phyloP scores from a whole-genome alignment of 805 yeast genomes.

The Kodamaea sagamina region DNA sequence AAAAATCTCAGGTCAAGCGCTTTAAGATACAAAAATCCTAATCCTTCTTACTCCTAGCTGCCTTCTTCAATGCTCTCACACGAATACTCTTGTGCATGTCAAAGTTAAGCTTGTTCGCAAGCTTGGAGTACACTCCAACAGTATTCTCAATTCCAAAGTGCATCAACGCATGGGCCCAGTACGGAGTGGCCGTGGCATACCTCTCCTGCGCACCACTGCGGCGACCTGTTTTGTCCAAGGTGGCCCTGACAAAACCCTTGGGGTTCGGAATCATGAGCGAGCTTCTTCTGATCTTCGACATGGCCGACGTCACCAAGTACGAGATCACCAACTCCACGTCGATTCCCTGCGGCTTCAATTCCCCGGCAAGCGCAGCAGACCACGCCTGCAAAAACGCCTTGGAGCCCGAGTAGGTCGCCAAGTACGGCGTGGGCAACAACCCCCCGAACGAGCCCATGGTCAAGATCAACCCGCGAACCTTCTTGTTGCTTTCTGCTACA shows the following conservation, averaged over 20 bases:
- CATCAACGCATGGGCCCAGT: conserved; percentile 90
- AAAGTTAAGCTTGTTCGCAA: conserved; percentile 69
- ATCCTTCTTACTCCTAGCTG: conserved; percentile 37
- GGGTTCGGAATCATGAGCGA: conserved; percentile 82
- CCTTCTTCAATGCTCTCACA: conserved; percentile 77
- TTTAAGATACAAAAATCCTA: not conserved
- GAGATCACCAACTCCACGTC: conserved; percentile 88
- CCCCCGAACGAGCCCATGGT: conserved; percentile 99
- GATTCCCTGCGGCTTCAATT: conserved; percentile 63
- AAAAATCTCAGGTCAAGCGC: too few relatives aligned
- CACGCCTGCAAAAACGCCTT: conserved; percentile 93
- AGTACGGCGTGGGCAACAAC: conserved; percentile 83
- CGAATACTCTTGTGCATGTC: conserved; percentile 81
- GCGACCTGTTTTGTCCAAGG: conserved; percentile 71
- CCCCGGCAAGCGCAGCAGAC: conserved; percentile 88
- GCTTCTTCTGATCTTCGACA: conserved; percentile 88
- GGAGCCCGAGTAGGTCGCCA: conserved; percentile 95
- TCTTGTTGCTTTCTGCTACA: conserved; percentile 41
- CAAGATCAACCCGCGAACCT: conserved; percentile 70
- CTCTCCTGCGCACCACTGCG: conserved; percentile 93
- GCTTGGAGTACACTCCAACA: conserved; percentile 75
- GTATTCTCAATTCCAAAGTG: conserved; percentile 78
- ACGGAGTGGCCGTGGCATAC: conserved; percentile 84
- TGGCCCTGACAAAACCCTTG: conserved; percentile 70
- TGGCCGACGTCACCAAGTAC: conserved; percentile 89